Evolutionary conservation across 202 grass and related monocot species (phyloP), one percentile per base, ranked within the genome.

Genomic region (Musa balbisiana): DNA sequence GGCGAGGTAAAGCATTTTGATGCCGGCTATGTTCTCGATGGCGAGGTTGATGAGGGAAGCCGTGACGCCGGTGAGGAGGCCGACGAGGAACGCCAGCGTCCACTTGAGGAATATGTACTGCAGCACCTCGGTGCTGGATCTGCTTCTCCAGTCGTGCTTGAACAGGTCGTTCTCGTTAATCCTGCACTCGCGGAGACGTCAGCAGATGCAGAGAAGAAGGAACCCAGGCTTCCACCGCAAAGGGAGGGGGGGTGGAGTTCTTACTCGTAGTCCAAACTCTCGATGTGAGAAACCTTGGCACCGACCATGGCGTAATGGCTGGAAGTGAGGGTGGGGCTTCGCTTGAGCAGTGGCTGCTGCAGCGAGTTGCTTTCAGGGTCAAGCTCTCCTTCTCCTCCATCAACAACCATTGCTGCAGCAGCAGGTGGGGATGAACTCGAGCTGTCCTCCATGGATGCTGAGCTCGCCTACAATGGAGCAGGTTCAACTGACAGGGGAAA

Each of bases 211-310:
- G 25, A 27, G 27, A 43, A 43, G 33, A 43, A 43, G 33, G 33
- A 43, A 43, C 33, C 33, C 33, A 43, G 33, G 33, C 33, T 43
- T 43, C 33, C 33, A 43, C 5, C 5, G 33, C 33, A 6, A 5
- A 0, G 33, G 4, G 5, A 0, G 3, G 33, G 4, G 4, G 3
- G 29, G 29, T 3, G 33, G 26, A 27, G 10, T 70, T 8, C 25
- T 51, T 54, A 98, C 95, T 98, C 95, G 71, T 98, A 98, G 77
- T 98, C 95, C 51, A 98, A 81, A 83, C 91, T 98, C 88, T 98
- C 95, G 25, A 98, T 94, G 85, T 87, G 95, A 3, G 95, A 98
- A 51, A 94, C 87, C 73, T 98, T 94, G 68, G 95, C 87, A 73
- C 95, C 95, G 67, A 98, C 91, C 75, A 98, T 78, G 87, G 95